Percentiles rank a stretch among this genome's conserved stretches.
Conservation (phyloP, 805 yeast genomes). For the Ogataea siamensis region DNA sequence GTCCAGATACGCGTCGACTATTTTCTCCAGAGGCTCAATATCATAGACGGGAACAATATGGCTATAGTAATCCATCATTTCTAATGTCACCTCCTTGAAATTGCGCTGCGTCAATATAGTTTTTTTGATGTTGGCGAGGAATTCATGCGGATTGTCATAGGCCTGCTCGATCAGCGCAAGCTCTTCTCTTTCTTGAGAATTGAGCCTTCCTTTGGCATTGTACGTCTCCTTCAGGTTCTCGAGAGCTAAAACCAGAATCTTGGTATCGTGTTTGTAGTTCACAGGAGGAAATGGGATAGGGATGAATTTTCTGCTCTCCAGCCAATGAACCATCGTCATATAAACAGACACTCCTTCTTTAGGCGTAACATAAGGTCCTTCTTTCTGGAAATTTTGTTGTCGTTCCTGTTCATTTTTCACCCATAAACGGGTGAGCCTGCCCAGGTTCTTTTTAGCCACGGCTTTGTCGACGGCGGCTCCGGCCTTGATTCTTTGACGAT, state of each 20-base stretch:
- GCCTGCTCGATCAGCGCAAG: slow-evolving; percentile 93
- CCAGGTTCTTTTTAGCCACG: slow-evolving; percentile 88
- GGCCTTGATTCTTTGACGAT: slow-evolving; percentile 80
- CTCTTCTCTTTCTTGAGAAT: slow-evolving; percentile 88
- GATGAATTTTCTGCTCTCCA: slow-evolving; percentile 75
- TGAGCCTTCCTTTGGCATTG: slow-evolving; percentile 71
- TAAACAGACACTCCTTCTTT: slow-evolving; percentile 86
- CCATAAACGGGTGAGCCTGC: slow-evolving; percentile 90
- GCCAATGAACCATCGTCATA: slow-evolving; percentile 87
- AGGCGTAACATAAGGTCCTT: slow-evolving; percentile 85
- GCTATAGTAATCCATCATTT: slow-evolving; percentile 89
- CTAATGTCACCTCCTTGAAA: slow-evolving; percentile 82
- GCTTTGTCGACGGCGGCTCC: slow-evolving; percentile 96
- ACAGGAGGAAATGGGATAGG: slow-evolving; percentile 94
- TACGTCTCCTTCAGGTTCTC: slow-evolving; percentile 84
- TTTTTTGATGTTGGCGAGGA: slow-evolving; percentile 78
- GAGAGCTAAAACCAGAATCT: slow-evolving; percentile 80
- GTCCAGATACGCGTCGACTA: slow-evolving; percentile 93
- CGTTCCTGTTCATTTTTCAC: slow-evolving; percentile 87
- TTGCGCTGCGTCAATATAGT: slow-evolving; percentile 83
- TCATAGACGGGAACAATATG: slow-evolving; percentile 82
- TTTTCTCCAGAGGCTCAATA: slow-evolving; percentile 89
- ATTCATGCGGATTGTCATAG: slow-evolving; percentile 94
- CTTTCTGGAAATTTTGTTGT: slow-evolving; percentile 72
- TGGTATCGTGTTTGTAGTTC: slow-evolving; percentile 90